Conservation (phyloP, 768 basidiomycete genomes). For the Lentinula sp. region DNA sequence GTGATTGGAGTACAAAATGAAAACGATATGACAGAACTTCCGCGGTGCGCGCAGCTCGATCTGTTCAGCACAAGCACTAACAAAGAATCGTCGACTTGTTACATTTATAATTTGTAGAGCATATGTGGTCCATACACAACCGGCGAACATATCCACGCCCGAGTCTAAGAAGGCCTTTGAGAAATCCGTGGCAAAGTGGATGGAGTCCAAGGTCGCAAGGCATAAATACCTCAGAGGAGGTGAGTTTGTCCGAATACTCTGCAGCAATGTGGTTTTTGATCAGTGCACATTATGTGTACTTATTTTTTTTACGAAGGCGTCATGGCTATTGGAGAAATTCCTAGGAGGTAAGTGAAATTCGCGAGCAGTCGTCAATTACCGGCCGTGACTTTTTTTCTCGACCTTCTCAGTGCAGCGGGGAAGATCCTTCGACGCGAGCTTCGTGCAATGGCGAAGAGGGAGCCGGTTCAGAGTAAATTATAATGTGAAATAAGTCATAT, state of each 20-base stretch:
- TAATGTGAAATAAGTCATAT: background rate
- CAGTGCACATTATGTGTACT: background rate
- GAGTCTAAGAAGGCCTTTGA: constrained; percentile 39
- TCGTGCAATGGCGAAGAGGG: constrained; percentile 58
- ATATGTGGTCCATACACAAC: constrained; percentile 51
- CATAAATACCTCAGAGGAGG: constrained; percentile 82
- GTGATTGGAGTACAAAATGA: constrained; percentile 72
- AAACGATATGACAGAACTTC: constrained; percentile 75
- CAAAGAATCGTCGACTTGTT: too few relatives aligned
- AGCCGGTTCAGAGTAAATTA: constrained; percentile 19
- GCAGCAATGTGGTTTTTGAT: background rate
- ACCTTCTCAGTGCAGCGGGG: constrained; percentile 59
- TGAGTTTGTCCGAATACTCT: constrained; percentile 10
- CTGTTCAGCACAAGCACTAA: too few relatives aligned
- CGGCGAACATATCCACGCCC: constrained; percentile 26
- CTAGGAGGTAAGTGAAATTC: constrained; percentile 49
- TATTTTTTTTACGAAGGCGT: constrained; percentile 52
- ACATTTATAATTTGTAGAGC: constrained; percentile 33
- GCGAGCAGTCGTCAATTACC: background rate
- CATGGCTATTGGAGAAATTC: constrained; percentile 53
- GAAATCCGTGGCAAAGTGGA: constrained; percentile 57
- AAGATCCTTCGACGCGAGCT: constrained; percentile 83
- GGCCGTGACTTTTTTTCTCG: background rate
- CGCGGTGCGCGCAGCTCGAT: constrained; percentile 38
- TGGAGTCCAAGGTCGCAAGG: constrained; percentile 56